Percentiles rank a stretch among this genome's conserved stretches.
Evolutionary conservation across 371 early-diverging fungal species (phyloP).

Genomic region (Mortierella sp.): DNA sequence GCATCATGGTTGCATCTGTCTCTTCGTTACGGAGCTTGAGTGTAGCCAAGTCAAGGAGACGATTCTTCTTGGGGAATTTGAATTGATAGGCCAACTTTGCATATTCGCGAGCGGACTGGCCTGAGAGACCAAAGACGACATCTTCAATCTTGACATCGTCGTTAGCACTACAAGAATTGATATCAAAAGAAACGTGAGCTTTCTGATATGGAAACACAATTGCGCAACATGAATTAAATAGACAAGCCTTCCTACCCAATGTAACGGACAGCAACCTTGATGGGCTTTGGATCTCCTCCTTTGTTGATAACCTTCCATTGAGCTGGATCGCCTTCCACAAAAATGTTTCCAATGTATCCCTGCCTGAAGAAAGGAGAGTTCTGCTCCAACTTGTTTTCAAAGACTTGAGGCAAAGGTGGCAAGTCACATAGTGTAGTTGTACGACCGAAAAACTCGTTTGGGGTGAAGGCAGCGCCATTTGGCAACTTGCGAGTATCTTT

Average conservation of each 20-base stretch:
- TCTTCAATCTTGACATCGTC: constrained; percentile 33
- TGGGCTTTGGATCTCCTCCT: constrained; percentile 26
- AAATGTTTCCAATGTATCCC: constrained; percentile 39
- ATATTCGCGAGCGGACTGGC: constrained; percentile 43
- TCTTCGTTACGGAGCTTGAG: constrained; percentile 49
- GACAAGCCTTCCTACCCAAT: constrained; percentile 30
- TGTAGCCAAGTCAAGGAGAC: constrained; percentile 36
- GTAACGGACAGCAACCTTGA: constrained; percentile 37
- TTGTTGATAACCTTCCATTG: constrained; percentile 23
- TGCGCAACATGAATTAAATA: neutral
- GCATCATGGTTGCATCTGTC: constrained; percentile 64
- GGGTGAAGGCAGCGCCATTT: constrained; percentile 56
- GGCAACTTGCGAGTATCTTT: constrained; percentile 55
- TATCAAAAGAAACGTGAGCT: neutral
- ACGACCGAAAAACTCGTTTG: constrained; percentile 69
- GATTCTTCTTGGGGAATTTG: constrained; percentile 45
- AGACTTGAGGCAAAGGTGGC: constrained; percentile 68
- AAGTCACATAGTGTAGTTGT: constrained; percentile 58
- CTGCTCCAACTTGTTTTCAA: constrained; percentile 36
- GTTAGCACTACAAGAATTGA: constrained; percentile 21
- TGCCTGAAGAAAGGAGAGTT: constrained; percentile 48
- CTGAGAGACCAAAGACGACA: constrained; percentile 31
- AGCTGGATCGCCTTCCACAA: constrained; percentile 29
- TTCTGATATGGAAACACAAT: too few species aligned
- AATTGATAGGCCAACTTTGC: constrained; percentile 39